Evolutionary conservation across 768 basidiomycete genomes (phyloP).

Genomic region (Termitomyces sp.): DNA sequence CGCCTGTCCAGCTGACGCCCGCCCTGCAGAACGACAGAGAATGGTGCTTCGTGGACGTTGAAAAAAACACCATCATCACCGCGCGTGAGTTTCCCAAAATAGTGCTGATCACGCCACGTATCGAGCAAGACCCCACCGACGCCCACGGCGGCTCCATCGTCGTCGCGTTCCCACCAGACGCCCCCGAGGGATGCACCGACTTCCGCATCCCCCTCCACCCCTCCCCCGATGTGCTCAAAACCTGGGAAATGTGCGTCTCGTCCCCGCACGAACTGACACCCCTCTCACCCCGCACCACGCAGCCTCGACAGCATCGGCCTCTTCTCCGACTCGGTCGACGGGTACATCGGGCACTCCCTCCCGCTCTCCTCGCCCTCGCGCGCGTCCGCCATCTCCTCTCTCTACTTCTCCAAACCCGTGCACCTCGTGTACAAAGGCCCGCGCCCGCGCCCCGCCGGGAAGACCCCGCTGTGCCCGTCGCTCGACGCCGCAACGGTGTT

Average conservation of each 20-base stretch:
- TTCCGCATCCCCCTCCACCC: conserved; percentile 60
- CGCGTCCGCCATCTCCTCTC: conserved; percentile 53
- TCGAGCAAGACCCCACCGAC: conserved; percentile 39
- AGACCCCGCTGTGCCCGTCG: conserved; percentile 44
- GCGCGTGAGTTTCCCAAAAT: conserved; percentile 63
- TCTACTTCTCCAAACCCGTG: conserved; percentile 56
- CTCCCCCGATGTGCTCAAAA: conserved; percentile 34
- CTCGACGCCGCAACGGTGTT: conserved; percentile 50
- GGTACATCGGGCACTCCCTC: conserved; percentile 53
- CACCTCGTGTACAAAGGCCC: conserved; percentile 67
- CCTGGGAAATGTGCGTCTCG: conserved; percentile 53
- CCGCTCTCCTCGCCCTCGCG: conserved; percentile 38
- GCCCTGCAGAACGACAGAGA: conserved; percentile 54
- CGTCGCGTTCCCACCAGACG: conserved; percentile 55
- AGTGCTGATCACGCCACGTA: conserved; percentile 56
- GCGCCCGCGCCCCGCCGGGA: conserved; percentile 36
- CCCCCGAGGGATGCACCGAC: conserved; percentile 47
- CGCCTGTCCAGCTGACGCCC: conserved; percentile 2
- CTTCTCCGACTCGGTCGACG: conserved; percentile 51
- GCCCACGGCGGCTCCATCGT: conserved; percentile 43
- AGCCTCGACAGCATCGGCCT: conserved; percentile 52
- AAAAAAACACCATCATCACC: conserved; percentile 51
- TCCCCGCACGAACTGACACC: too few relatives aligned
- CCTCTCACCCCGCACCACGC: neutral
- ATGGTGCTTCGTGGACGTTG: conserved; percentile 63